Conservation (phyloP, 202 grass and related monocot genomes). For the Schoenoplectus triqueter region DNA sequence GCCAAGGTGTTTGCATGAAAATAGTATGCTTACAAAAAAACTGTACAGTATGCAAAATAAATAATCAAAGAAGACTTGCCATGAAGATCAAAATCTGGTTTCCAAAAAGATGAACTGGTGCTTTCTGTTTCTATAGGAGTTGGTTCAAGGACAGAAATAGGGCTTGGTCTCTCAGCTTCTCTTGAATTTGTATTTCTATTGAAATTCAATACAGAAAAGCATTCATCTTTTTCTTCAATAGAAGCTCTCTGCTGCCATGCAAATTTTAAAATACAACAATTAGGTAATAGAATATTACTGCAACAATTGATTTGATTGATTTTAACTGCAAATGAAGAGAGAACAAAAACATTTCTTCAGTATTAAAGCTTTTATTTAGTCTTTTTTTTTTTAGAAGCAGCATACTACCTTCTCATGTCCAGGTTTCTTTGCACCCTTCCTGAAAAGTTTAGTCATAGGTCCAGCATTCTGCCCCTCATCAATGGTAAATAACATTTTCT, state of each 20-base stretch:
- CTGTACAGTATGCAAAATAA: slow-evolving; percentile 31
- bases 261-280: slow-evolving; percentile 26
- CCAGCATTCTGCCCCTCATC: slow-evolving; percentile 42
- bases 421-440: slow-evolving; percentile 14
- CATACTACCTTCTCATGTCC: slow-evolving; percentile 14
- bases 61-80: slow-evolving; percentile 51
- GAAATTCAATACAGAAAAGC: slow-evolving; percentile 20
- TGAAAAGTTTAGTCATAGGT: background rate
- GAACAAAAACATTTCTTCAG: background rate
- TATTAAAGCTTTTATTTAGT: background rate
- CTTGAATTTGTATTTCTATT: slow-evolving; percentile 45
- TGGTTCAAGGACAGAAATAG: slow-evolving; percentile 72
- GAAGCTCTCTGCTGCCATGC: slow-evolving; percentile 17
- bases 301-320: background rate
- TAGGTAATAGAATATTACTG: slow-evolving; percentile 14
- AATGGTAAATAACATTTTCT: slow-evolving; percentile 66
- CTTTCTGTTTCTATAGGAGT: slow-evolving; percentile 59
- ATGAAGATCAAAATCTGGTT: slow-evolving; percentile 42
- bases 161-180: slow-evolving; percentile 66
- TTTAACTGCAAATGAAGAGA: background rate
- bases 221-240: slow-evolving; percentile 39
- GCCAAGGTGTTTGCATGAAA: background rate
- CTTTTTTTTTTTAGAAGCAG: background rate
- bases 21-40: background rate
- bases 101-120: slow-evolving; percentile 57